These are phyloP conservation scores for Gymnopilus junonius DNA, from an alignment of 768 basidiomycete species.

Conservation along the genomic window DNA sequence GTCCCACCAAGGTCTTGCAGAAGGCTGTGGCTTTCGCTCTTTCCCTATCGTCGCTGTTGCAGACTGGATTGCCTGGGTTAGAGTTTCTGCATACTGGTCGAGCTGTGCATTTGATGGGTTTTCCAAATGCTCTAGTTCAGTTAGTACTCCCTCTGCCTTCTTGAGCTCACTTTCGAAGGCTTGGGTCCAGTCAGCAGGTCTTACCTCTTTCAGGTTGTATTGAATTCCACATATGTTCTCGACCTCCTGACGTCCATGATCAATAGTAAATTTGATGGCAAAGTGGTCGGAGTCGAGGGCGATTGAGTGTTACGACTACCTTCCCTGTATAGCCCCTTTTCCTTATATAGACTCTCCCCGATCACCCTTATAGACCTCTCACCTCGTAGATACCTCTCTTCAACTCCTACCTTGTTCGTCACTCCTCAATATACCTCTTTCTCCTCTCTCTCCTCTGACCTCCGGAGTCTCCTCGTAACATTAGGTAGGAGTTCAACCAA, in stretches of 20 bases:
- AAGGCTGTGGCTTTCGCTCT: not conserved
- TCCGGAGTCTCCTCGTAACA: no score
- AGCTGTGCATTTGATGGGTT: not conserved
- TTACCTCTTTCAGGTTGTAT: conserved; percentile 21
- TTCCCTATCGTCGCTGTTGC: not conserved
- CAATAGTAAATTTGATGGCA: conserved; percentile 21
- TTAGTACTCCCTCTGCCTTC: not conserved
- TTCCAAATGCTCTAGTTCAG: not conserved
- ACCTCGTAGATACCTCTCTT: no score
- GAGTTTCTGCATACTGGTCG: not conserved
- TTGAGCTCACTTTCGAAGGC: conserved; percentile 11
- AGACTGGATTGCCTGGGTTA: not conserved
- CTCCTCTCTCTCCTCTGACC: no score
- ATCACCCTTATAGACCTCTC: no score
- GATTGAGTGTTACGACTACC: no score
- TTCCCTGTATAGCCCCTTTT: no score
- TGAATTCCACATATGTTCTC: conserved; percentile 18
- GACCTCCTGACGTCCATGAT: conserved; percentile 17
- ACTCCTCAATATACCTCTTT: no score
- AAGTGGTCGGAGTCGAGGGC: conserved; percentile 24
- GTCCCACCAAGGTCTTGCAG: conserved; percentile 26
- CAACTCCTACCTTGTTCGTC: no score
- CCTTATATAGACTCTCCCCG: no score
- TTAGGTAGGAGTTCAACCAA: no score
- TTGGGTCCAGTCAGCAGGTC: conserved; percentile 19